Base-by-base conservation (phyloP, 202 grass and related monocot genomes). In the Schoenoplectus tabernaemontani region DNA sequence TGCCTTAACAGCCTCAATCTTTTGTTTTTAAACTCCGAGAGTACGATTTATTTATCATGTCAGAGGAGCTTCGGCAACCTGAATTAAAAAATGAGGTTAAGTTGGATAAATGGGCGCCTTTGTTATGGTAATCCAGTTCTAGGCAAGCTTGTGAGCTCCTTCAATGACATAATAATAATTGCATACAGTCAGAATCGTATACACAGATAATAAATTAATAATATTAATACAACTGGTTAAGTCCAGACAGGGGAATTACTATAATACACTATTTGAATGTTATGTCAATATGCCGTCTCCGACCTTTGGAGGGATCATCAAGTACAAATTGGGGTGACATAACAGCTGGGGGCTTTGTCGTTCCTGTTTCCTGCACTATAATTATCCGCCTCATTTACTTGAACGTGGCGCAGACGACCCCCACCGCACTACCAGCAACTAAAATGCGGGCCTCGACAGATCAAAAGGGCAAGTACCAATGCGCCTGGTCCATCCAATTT, bases 311-410 rank as follows among this genome's bases (percentile, higher is more conserved):
- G 17, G 37, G 34, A 24, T 41, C 23, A 65, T 20, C 38, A 41
- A 44, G 64, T 56, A 36, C 71, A 53, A 75, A n/a, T 33, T n/a
- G 43, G 37, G 22, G 44, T 54, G 46, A 5, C 46, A 34, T 76
- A 56, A 76, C 47, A 76, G 47, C 13, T 53, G 71, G 50, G 46
- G 12, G 50, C 9, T 78, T 43, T 78, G 75, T 78, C 53, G 24
- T 43, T 78, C 17, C 6, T 42, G 51, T 57, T 11, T 36, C 7
- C 51, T 5, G 0, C 4, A 57, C 33, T 39, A 78, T 3, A 38
- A 41, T 38, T 3, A 33, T n/a, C 19, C 4, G 6, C 12, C 3
- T 22, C 38, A 42, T n/a, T 30, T 20, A 28, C 44, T 7, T 59
- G 51, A 39, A 78, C 74, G n/a, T 2, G 17, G 53, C 37, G 51